Conservation (phyloP, 805 yeast genomes). For the Starmerella vitae region DNA sequence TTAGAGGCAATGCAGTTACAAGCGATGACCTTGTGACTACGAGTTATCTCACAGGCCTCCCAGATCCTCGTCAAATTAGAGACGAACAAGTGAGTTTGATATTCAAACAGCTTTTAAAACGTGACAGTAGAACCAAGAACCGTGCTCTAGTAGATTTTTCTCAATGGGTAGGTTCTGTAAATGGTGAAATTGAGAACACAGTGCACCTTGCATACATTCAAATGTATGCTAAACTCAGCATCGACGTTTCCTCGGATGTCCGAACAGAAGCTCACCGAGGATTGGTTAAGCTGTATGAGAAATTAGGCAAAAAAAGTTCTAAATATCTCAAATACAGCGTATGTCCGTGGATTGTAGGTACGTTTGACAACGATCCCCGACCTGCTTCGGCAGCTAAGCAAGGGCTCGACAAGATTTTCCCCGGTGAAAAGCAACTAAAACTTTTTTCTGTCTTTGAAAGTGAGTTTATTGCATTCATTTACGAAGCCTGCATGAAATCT, state of each 20-base stretch:
- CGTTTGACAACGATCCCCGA: conserved; percentile 52
- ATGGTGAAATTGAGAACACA: conserved; percentile 37
- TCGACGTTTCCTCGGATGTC: conserved; percentile 55
- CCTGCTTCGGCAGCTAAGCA: conserved; percentile 41
- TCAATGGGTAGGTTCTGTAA: conserved; percentile 14
- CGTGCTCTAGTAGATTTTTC: conserved; percentile 51
- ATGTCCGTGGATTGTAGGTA: conserved; percentile 61
- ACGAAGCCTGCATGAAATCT: conserved; percentile 43
- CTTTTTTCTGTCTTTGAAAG: conserved; percentile 48
- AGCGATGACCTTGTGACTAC: conserved; percentile 40
- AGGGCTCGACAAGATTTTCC: conserved; percentile 42
- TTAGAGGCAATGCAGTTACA: conserved; percentile 1
- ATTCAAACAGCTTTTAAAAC: conserved; percentile 65
- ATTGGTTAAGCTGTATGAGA: conserved; percentile 41
- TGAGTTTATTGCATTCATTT: conserved; percentile 43
- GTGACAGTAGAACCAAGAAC: conserved; percentile 75
- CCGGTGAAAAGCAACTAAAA: conserved; percentile 39
- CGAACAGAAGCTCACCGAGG: conserved; percentile 50
- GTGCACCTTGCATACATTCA: conserved; percentile 59
- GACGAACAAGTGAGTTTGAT: conserved; percentile 42
- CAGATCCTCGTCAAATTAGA: conserved; percentile 45
- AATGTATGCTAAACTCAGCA: conserved; percentile 62
- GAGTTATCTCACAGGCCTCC: conserved; percentile 64
- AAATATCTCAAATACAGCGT: conserved; percentile 58
- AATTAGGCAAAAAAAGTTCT: conserved; percentile 42